Conservation (phyloP, 768 basidiomycete species). For the Termitomyces titanicus region DNA sequence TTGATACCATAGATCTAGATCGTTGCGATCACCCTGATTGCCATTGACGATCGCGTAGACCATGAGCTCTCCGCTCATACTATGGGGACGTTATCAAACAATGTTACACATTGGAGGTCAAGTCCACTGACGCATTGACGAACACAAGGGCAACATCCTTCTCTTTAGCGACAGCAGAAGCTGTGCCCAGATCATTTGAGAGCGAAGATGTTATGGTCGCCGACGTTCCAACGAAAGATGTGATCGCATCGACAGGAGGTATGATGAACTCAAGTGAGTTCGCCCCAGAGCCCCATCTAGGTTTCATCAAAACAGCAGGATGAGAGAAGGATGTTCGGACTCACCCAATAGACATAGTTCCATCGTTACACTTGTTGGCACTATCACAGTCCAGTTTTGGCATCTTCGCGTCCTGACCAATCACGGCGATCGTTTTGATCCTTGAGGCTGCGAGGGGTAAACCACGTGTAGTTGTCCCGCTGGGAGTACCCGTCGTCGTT, state of each 20-base stretch:
- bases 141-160: conserved; percentile 61
- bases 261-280: conserved; percentile 43
- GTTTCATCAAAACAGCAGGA: not conserved
- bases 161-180: conserved; percentile 35
- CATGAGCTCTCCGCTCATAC: conserved; percentile 49
- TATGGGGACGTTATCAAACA: conserved; percentile 18
- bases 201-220: conserved; percentile 39
- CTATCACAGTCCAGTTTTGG: conserved; percentile 44
- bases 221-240: conserved; percentile 32
- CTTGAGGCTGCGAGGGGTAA: conserved; percentile 43
- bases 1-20: conserved; percentile 54
- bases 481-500: conserved; percentile 27
- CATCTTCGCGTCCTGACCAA: conserved; percentile 56
- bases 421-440: conserved; percentile 53
- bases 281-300: conserved; percentile 49
- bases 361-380: conserved; percentile 51
- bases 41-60: conserved; percentile 60
- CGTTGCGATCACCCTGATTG: conserved; percentile 58
- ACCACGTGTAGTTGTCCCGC: conserved; percentile 33
- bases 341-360: conserved; percentile 61
- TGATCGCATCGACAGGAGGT: conserved; percentile 45
- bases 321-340: conserved; percentile 18
- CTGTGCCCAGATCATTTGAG: conserved; percentile 38
- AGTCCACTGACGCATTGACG: conserved; percentile 44
- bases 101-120: not conserved